Evolutionary conservation across 1,139 yeast genomes (phyloP).

Genomic region (Spencermartinsiella ligniputridi): DNA sequence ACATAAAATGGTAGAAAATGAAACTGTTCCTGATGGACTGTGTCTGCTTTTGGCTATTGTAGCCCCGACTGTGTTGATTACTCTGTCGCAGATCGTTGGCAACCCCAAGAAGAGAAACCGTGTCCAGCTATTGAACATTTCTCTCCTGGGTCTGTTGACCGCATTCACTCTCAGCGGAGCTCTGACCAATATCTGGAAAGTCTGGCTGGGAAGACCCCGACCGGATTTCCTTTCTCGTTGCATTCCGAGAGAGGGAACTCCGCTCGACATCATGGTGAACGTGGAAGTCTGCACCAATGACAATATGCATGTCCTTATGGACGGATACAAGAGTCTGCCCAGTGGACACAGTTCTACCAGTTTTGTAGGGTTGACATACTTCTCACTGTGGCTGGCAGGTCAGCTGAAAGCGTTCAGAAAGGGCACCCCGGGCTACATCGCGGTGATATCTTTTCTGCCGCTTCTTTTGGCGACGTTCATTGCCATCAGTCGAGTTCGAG

Average conservation of each 20-base stretch:
- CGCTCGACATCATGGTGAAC: constrained; percentile 42
- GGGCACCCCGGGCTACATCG: constrained; percentile 31
- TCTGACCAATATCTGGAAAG: constrained; percentile 55
- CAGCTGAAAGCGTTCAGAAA: constrained; percentile 44
- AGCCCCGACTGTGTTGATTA: constrained; percentile 31
- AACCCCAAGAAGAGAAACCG: constrained; percentile 18
- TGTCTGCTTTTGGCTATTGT: constrained; percentile 25
- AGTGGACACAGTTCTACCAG: constrained; percentile 75
- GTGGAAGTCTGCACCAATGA: constrained; percentile 48
- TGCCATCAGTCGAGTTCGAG: constrained; percentile 62
- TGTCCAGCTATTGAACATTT: constrained; percentile 33
- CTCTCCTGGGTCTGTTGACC: constrained; percentile 43
- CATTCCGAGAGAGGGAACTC: constrained; percentile 43
- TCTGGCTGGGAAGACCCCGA: constrained; percentile 74
- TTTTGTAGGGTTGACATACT: constrained; percentile 61
- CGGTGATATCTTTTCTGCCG: constrained; percentile 25
- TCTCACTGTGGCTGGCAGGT: constrained; percentile 59
- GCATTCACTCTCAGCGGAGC: constrained; percentile 42
- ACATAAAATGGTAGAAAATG: constrained; percentile 50
- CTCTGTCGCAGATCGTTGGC: constrained; percentile 23
- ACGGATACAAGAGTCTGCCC: constrained; percentile 78
- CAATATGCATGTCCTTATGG: constrained; percentile 39
- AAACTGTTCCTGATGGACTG: constrained; percentile 42
- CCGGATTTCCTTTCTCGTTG: constrained; percentile 79
- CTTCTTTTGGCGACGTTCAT: constrained; percentile 20